Evolutionary conservation across 768 basidiomycete genomes (phyloP), one percentile per base, ranked within the genome.

Genomic region (Nidularia sp.): DNA sequence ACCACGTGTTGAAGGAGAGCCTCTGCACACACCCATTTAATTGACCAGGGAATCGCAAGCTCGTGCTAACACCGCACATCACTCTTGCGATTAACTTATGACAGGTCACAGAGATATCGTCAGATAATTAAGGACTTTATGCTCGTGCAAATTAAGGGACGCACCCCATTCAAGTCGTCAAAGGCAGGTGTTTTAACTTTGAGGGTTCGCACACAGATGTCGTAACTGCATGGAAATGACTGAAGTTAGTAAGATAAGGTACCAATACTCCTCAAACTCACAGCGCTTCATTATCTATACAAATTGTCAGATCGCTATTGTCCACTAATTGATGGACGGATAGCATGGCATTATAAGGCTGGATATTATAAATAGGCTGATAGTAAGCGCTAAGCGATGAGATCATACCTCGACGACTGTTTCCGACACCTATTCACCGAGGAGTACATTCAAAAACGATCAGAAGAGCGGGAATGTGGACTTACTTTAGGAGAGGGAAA

Each of bases 51-150:
- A 95, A 93, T 39, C 93, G 86, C 53, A 95, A 73, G 60, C 90
- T 90, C 2, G 93, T 96, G 63, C 90, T 94, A 47, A 95, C 86
- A 45, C 96, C 96, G 55, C 90, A 89, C 92, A 98, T 96, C 35
- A 96, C 93, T 63, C 85, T 86, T 1, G 93, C 79, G 47, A 97
- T 84, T 35, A 96, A 70, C 82, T 85, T 44, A 36, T 48, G 51
- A 42, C 52, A 42, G 51, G 22, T 45, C 3, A 50, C 15, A 6
- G 9, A 48, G 13, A 49, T 35, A 18, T 15, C 18, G 43, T 13
- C 35, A 4, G 43, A 51, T n/a, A n/a, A n/a, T n/a, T n/a, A n/a
- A n/a, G n/a, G n/a, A n/a, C n/a, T n/a, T n/a, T n/a, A n/a, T n/a
- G n/a, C n/a, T n/a, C n/a, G n/a, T n/a, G n/a, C n/a, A n/a, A n/a